Conservation (phyloP, 163 green algal genomes). For the Picocystis sp. region DNA sequence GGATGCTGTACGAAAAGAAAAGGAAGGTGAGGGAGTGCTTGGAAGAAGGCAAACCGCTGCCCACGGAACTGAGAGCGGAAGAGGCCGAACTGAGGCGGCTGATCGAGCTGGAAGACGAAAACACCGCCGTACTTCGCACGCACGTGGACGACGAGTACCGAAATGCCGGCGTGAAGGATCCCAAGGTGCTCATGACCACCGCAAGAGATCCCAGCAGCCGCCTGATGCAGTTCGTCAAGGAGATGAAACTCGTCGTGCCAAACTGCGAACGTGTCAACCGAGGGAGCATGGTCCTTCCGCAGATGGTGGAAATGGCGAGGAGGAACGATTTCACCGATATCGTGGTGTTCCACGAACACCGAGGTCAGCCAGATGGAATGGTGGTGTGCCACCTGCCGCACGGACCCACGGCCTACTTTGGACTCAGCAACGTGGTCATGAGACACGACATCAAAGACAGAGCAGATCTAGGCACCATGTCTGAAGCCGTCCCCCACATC, state of each 20-base stretch:
- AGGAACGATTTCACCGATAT: conserved; percentile 89
- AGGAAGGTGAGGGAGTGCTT: conserved; percentile 48
- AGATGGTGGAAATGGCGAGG: conserved; percentile 81
- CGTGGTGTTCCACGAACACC: conserved; percentile 91
- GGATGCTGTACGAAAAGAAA: conserved; percentile 87
- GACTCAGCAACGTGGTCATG: conserved; percentile 79
- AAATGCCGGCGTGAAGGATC: conserved; percentile 62
- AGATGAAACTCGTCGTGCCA: conserved; percentile 89
- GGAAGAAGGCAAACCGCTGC: conserved; percentile 89
- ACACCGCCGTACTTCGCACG: conserved; percentile 55
- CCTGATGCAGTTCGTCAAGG: conserved; percentile 91
- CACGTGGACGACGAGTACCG: conserved; percentile 97
- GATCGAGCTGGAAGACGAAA: conserved; percentile 90
- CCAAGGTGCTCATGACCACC: conserved; percentile 90
- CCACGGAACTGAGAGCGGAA: conserved; percentile 67
- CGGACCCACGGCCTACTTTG: conserved; percentile 96
- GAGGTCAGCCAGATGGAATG: conserved; percentile 83
- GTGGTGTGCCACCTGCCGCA: conserved; percentile 95
- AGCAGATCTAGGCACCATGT: conserved; percentile 54
- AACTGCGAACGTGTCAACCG: conserved; percentile 87
- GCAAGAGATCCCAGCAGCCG: conserved; percentile 69
- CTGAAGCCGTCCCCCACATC: conserved; percentile 84
- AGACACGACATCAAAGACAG: conserved; percentile 96
- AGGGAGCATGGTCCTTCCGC: conserved; percentile 51
- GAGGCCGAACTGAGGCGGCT: conserved; percentile 54